Evolutionary conservation across 2,329 filamentous ascomycete genomes (phyloP).

Genomic region (Botrytis byssoidea): DNA sequence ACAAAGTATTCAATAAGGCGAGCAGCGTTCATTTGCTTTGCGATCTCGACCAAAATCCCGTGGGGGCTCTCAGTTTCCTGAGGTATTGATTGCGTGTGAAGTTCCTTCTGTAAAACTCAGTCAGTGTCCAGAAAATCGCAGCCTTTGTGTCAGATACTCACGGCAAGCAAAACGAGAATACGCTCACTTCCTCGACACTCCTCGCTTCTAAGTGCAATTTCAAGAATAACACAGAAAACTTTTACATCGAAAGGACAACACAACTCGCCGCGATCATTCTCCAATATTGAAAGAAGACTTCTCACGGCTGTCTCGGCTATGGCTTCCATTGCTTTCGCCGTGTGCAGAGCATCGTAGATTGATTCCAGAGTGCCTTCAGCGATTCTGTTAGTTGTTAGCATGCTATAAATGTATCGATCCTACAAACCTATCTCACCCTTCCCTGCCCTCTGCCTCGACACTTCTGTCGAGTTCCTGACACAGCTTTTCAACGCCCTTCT

Average conservation of each 20-base stretch:
- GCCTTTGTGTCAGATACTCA: constrained; percentile 22
- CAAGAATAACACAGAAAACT: constrained; percentile 28
- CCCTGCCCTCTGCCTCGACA: not conserved
- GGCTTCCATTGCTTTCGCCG: not conserved
- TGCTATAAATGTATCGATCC: not conserved
- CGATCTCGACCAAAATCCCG: not conserved
- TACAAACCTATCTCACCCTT: not conserved
- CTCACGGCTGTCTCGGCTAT: not conserved
- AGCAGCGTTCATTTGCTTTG: not conserved
- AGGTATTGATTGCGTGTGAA: constrained; percentile 21
- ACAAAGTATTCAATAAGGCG: constrained; percentile 28
- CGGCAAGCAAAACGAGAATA: constrained; percentile 33
- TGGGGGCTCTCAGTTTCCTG: not conserved
- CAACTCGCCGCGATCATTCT: constrained; percentile 24
- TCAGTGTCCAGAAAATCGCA: not conserved
- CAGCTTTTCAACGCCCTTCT: not conserved
- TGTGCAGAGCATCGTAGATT: constrained; percentile 10
- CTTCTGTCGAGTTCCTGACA: not conserved
- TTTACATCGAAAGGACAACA: constrained; percentile 28
- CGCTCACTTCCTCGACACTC: constrained; percentile 30
- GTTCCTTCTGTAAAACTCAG: constrained; percentile 25
- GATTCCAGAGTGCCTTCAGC: not conserved
- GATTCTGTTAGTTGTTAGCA: constrained; percentile 7
- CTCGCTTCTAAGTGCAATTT: constrained; percentile 29
- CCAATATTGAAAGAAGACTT: constrained; percentile 25